Percentiles rank a stretch among this genome's conserved stretches.
Evolutionary conservation across 2,329 filamentous ascomycete species (phyloP).

Genomic region (Colletotrichum somersetense): DNA sequence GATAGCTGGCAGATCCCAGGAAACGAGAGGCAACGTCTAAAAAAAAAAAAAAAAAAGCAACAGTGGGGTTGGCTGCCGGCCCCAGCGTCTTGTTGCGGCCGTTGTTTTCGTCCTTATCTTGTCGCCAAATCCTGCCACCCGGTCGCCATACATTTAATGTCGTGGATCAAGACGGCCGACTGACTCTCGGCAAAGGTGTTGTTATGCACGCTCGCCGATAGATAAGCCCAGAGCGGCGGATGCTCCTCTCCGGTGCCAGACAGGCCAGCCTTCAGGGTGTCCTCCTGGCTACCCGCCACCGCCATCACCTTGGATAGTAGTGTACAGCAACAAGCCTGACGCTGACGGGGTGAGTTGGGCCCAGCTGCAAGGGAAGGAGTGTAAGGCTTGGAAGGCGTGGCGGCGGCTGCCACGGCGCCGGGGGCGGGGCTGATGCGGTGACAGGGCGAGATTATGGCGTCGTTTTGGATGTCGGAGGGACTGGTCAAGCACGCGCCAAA

Average conservation of each 20-base stretch:
- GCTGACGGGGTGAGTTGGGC: slow-evolving; percentile 11
- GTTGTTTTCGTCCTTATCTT: slow-evolving; percentile 27
- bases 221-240: slow-evolving; percentile 31
- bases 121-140: slow-evolving; percentile 11
- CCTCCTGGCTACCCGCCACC: slow-evolving; percentile 13
- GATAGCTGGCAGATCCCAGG: slow-evolving; percentile 2
- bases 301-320: slow-evolving; percentile 1
- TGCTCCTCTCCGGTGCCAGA: slow-evolving; percentile 13
- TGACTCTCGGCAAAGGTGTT: slow-evolving; percentile 29
- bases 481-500: background rate
- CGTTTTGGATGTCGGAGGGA: slow-evolving; percentile 22
- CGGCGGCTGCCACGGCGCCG: slow-evolving; percentile 20
- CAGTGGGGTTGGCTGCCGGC: background rate
- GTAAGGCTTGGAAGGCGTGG: slow-evolving; percentile 22
- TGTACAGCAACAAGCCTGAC: background rate
- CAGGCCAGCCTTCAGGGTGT: background rate
- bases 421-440: slow-evolving; percentile 23
- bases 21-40: background rate
- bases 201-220: slow-evolving; percentile 20
- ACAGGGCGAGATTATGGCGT: slow-evolving; percentile 27
- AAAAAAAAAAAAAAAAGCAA: background rate
- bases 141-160: slow-evolving; percentile 13
- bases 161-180: slow-evolving; percentile 13
- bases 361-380: slow-evolving; percentile 5
- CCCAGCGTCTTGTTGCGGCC: slow-evolving; percentile 1